Conservation (phyloP, 2,329 filamentous ascomycete genomes). For the Lachnellula subtilissima region DNA sequence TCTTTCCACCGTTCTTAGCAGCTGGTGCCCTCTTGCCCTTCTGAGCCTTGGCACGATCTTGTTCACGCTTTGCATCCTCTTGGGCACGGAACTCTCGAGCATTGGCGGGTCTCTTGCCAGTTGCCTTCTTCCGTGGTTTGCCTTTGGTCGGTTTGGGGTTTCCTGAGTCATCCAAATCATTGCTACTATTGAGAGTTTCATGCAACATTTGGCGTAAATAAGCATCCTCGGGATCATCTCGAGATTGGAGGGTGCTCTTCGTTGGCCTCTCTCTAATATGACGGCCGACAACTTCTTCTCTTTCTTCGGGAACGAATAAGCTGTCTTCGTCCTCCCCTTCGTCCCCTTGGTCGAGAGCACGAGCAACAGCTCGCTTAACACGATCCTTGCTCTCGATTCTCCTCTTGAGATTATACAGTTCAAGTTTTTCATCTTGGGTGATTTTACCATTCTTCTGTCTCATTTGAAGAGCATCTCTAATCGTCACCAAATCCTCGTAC, state of each 20-base stretch:
- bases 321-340: not conserved
- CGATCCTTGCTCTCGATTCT: slow-evolving; percentile 3
- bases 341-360: not conserved
- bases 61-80: slow-evolving; percentile 14
- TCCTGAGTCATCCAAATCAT: not conserved
- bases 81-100: slow-evolving; percentile 11
- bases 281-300: not conserved
- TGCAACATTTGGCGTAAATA: not conserved
- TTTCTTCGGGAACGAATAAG: not conserved
- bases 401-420: slow-evolving; percentile 8
- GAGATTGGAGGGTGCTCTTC: not conserved
- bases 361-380: not conserved
- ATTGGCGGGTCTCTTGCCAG: slow-evolving; percentile 11
- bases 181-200: not conserved
- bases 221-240: not conserved
- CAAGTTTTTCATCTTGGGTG: not conserved
- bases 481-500: slow-evolving; percentile 1
- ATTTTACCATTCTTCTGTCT: slow-evolving; percentile 6
- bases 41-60: slow-evolving; percentile 16
- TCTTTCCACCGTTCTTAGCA: not conserved
- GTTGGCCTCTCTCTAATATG: not conserved
- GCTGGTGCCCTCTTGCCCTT: slow-evolving; percentile 13
- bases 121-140: slow-evolving; percentile 16
- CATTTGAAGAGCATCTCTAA: not conserved
- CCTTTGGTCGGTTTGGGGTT: slow-evolving; percentile 6